A percentile compares a stretch with the other conserved stretches of the same genome.
Evolutionary conservation across 2,329 filamentous ascomycete species (phyloP).

Genomic region (Curvularia spicifera): DNA sequence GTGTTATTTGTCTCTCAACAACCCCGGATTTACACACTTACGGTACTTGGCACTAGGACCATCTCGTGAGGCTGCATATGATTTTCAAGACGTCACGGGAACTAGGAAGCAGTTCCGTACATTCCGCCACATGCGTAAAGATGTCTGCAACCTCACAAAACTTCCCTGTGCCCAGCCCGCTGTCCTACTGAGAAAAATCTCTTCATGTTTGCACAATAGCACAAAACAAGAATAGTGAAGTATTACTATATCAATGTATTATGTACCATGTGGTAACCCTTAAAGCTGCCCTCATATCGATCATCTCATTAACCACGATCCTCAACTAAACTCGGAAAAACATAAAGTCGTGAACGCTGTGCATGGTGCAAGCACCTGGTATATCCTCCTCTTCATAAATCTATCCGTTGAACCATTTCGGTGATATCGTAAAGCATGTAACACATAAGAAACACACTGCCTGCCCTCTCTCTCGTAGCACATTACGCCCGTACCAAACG

Average conservation of each 20-base stretch:
- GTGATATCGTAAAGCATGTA: constrained; percentile 1
- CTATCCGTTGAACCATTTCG: constrained; percentile 3
- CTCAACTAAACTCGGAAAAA: neutral
- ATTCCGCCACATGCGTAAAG: neutral
- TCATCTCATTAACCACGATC: neutral
- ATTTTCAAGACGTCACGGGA: constrained; percentile 1
- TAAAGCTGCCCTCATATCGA: neutral
- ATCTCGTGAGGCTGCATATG: neutral
- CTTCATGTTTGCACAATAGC: neutral
- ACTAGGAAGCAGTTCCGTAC: constrained; percentile 16
- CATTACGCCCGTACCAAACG: neutral
- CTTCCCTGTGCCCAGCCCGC: neutral
- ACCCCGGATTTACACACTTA: neutral
- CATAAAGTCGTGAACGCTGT: neutral
- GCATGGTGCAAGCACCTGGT: constrained; percentile 6
- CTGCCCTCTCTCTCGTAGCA: neutral
- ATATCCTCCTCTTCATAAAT: constrained; percentile 7
- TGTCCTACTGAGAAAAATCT: neutral
- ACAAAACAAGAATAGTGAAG: neutral
- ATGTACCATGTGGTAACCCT: neutral
- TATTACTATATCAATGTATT: neutral
- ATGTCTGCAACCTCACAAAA: neutral
- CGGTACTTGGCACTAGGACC: neutral
- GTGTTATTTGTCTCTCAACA: constrained; percentile 3
- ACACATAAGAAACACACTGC: constrained; percentile 19